A percentile compares a stretch with the other conserved stretches of the same genome.
Conservation (phyloP, 208 protist species). For the Phytomonas sp. region DNA sequence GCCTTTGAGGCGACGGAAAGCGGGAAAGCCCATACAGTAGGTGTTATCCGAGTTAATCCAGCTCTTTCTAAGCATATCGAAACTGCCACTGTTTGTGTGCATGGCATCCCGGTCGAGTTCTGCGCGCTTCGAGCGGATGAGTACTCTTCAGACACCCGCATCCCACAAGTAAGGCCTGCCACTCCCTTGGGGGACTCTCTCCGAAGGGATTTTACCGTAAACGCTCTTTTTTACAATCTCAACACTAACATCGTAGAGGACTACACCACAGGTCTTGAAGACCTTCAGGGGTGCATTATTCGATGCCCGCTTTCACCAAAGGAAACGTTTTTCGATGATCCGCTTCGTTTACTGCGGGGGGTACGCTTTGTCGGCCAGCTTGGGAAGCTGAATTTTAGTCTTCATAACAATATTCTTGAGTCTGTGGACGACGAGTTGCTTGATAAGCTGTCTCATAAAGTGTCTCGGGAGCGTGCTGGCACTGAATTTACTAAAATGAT, state of each 20-base stretch:
- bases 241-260: conserved; percentile 92
- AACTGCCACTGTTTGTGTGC: conserved; percentile 91
- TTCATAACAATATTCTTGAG: conserved; percentile 47
- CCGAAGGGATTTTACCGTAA: conserved; percentile 98
- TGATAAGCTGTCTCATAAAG: conserved; percentile 54
- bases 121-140: conserved; percentile 93
- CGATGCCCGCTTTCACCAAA: conserved; percentile 84
- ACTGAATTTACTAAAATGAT: conserved; percentile 86
- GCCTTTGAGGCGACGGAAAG: conserved; percentile 53
- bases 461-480: conserved; percentile 78
- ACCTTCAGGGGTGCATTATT: conserved; percentile 77
- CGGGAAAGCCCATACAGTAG: conserved; percentile 53
- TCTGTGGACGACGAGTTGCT: conserved; percentile 50
- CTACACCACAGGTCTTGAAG: conserved; percentile 88
- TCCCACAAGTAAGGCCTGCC: conserved; percentile 82
- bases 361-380: conserved; percentile 91
- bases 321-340: conserved; percentile 90
- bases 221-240: conserved; percentile 99
- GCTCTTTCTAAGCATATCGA: conserved; percentile 98
- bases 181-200: conserved; percentile 91
- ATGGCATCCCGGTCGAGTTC: conserved; percentile 92
- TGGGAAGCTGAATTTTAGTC: conserved; percentile 65
- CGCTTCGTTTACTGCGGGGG: conserved; percentile 89
- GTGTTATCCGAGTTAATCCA: conserved; percentile 94
- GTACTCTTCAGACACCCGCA: conserved; percentile 88